Percentiles rank a stretch among this genome's conserved stretches.
Evolutionary conservation across 768 basidiomycete genomes (phyloP).

Genomic region (Lactifluus echinatus): DNA sequence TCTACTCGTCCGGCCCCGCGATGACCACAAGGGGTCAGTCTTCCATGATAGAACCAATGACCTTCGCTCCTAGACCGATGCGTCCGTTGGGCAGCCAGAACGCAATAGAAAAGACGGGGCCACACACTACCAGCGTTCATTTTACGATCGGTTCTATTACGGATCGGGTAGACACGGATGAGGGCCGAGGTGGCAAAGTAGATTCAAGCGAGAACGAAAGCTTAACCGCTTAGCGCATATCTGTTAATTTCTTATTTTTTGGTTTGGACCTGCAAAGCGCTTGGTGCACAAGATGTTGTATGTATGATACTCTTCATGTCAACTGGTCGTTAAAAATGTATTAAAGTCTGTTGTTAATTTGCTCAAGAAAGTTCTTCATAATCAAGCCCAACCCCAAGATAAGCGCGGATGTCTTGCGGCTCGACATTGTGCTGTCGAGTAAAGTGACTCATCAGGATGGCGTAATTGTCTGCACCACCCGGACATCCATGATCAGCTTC

Average conservation of each 20-base stretch:
- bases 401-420: conserved; percentile 53
- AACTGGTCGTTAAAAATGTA: background rate
- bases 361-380: conserved; percentile 62
- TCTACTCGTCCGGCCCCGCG: background rate
- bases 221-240: background rate
- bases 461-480: conserved; percentile 52
- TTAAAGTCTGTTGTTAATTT: background rate
- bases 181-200: background rate
- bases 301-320: background rate
- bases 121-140: background rate
- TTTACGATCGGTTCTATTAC: background rate
- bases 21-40: background rate
- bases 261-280: background rate
- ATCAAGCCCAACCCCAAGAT: conserved; percentile 59
- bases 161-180: background rate
- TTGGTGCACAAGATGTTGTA: background rate
- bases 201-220: background rate
- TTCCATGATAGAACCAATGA: background rate
- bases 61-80: background rate
- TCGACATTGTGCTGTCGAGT: conserved; percentile 53
- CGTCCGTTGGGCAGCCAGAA: background rate
- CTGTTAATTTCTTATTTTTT: background rate
- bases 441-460: conserved; percentile 55
- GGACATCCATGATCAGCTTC: background rate
- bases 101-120: background rate